phyloP scores from a whole-genome alignment of 805 yeast species.

The Candida namnaoensis region DNA sequence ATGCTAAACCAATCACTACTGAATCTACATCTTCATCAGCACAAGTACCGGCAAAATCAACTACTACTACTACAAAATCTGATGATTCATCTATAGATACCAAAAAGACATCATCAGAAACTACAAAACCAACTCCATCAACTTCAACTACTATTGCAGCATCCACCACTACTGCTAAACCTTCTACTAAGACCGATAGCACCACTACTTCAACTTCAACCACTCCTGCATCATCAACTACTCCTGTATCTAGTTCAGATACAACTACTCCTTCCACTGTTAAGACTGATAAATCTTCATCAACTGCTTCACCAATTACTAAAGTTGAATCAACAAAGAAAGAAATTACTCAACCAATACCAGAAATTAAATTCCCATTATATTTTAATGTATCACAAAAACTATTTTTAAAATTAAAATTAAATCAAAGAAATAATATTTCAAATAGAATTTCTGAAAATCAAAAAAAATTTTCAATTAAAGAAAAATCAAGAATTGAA shows the following conservation, averaged over 20 bases:
- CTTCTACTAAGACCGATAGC: neutral
- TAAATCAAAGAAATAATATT: neutral
- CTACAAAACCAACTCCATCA: no score
- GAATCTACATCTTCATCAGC: neutral
- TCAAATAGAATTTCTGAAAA: neutral
- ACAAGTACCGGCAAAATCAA: neutral
- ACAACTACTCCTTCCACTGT: no score
- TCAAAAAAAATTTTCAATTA: neutral
- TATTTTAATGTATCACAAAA: constrained; percentile 5
- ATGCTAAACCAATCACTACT: neutral
- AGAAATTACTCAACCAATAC: neutral
- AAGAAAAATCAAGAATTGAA: no score
- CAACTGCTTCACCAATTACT: neutral
- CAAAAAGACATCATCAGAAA: no score
- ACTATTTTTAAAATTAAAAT: neutral
- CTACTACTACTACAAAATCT: neutral
- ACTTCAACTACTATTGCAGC: no score
- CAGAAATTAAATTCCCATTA: constrained; percentile 2
- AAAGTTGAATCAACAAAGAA: no score
- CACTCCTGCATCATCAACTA: neutral
- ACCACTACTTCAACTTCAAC: neutral
- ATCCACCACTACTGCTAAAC: no score
- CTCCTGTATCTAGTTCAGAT: no score
- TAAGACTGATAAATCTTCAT: neutral
- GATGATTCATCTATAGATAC: no score